Evolutionary conservation across 2,329 filamentous ascomycete species (phyloP).

Genomic region (Colletotrichum shisoi): DNA sequence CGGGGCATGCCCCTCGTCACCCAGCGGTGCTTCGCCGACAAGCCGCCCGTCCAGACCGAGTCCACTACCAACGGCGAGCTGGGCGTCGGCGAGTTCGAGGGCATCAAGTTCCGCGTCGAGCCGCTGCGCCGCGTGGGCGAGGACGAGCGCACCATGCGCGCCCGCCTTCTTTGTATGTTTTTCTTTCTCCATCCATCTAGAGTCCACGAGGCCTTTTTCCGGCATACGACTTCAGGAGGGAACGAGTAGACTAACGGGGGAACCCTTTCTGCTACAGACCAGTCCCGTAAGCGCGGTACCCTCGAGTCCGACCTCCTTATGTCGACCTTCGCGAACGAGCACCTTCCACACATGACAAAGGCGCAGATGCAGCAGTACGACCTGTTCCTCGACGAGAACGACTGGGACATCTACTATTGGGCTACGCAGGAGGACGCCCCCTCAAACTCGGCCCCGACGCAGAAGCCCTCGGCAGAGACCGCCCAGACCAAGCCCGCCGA

Average conservation of each 20-base stretch:
- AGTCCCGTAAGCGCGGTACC: constrained; percentile 94
- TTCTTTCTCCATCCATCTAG: background rate
- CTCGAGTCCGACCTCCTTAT: constrained; percentile 95
- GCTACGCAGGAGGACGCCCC: constrained; percentile 79
- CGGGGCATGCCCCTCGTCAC: constrained; percentile 34
- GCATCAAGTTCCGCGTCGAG: constrained; percentile 85
- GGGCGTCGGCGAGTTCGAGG: constrained; percentile 85
- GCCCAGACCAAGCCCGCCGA: constrained; percentile 38
- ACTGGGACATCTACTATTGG: constrained; percentile 99
- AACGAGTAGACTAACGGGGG: constrained; percentile 23
- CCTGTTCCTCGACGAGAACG: constrained; percentile 94
- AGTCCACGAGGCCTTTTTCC: background rate
- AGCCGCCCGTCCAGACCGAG: constrained; percentile 42
- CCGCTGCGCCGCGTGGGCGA: constrained; percentile 87
- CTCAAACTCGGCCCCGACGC: constrained; percentile 53
- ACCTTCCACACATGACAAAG: constrained; percentile 77
- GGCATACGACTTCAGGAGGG: background rate
- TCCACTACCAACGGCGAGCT: constrained; percentile 61
- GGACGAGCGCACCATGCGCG: constrained; percentile 84
- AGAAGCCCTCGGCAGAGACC: background rate
- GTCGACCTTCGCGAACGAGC: constrained; percentile 87
- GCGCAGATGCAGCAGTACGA: constrained; percentile 85
- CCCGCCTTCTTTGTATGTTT: constrained; percentile 74
- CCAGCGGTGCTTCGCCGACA: constrained; percentile 38
- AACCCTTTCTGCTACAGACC: constrained; percentile 67